Percentiles rank a stretch among this genome's conserved stretches.
These are phyloP conservation scores for Salix caprea DNA, from an alignment of 345 rosid species.

Conservation along the genomic window DNA sequence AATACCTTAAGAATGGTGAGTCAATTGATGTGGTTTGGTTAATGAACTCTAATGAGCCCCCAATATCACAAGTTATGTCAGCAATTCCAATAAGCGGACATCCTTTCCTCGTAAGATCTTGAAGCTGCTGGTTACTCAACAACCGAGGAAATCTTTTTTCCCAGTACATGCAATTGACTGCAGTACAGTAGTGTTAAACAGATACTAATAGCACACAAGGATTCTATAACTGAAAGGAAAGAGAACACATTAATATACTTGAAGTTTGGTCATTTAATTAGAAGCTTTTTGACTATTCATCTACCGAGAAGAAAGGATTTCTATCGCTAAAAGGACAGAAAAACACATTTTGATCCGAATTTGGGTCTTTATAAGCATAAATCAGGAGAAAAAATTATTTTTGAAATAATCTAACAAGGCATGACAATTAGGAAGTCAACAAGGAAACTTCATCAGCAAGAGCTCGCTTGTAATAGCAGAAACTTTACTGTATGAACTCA, in stretches of 20 bases:
- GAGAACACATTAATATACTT: neutral
- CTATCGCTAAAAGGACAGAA: neutral
- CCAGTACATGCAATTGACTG: conserved; percentile 99
- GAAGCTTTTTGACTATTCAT: too few relatives aligned
- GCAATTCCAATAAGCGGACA: conserved; percentile 83
- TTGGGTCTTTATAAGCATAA: neutral
- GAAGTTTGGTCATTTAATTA: too few relatives aligned
- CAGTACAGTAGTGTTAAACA: conserved; percentile 12
- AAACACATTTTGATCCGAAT: neutral
- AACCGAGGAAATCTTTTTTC: conserved; percentile 81
- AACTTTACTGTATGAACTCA: neutral
- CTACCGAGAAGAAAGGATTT: too few relatives aligned
- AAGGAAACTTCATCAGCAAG: neutral
- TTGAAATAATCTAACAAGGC: neutral
- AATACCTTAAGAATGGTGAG: conserved; percentile 83
- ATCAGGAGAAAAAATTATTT: neutral
- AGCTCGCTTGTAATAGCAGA: neutral
- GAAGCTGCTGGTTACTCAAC: conserved; percentile 64
- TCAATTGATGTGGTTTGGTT: conserved; percentile 66
- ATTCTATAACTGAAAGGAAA: neutral
- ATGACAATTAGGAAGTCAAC: neutral
- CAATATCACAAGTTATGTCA: conserved; percentile 87
- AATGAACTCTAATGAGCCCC: conserved; percentile 84
- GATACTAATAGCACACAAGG: neutral
- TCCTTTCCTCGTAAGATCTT: conserved; percentile 48